These are phyloP conservation scores for Pistacia atlantica DNA, from an alignment of 345 rosid genomes.

Conservation along the genomic window DNA sequence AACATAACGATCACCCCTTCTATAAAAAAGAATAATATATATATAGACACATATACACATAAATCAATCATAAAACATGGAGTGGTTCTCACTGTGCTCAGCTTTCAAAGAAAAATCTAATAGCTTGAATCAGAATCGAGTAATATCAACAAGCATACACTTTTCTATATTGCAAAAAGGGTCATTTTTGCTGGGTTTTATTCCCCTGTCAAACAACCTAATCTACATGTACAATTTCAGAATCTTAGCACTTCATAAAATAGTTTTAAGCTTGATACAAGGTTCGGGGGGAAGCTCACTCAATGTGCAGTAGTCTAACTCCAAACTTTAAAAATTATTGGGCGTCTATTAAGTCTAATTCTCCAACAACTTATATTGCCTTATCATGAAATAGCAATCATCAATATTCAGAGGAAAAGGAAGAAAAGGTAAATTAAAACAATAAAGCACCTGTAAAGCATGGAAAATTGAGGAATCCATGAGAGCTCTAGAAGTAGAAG, in stretches of 20 bases:
- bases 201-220: too few relatives aligned
- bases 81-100: too few relatives aligned
- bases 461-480: slow-evolving; percentile 61
- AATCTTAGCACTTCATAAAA: background rate
- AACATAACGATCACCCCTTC: slow-evolving; percentile 29
- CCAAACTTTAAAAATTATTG: background rate
- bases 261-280: background rate
- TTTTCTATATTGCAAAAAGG: too few relatives aligned
- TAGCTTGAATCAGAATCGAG: too few relatives aligned
- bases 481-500: slow-evolving; percentile 52
- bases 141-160: too few relatives aligned
- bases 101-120: too few relatives aligned
- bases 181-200: too few relatives aligned
- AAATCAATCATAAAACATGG: too few relatives aligned
- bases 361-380: background rate
- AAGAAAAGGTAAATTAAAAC: background rate
- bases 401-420: background rate
- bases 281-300: background rate
- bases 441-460: slow-evolving; percentile 65
- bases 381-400: background rate
- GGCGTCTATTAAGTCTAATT: background rate
- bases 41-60: too few relatives aligned
- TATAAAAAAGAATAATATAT: too few relatives aligned
- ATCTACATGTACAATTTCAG: background rate
- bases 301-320: background rate